A percentile compares a stretch with the other conserved stretches of the same genome.
Evolutionary conservation across 2,329 filamentous ascomycete genomes (phyloP).

Genomic region (Claviceps fusiformis): DNA sequence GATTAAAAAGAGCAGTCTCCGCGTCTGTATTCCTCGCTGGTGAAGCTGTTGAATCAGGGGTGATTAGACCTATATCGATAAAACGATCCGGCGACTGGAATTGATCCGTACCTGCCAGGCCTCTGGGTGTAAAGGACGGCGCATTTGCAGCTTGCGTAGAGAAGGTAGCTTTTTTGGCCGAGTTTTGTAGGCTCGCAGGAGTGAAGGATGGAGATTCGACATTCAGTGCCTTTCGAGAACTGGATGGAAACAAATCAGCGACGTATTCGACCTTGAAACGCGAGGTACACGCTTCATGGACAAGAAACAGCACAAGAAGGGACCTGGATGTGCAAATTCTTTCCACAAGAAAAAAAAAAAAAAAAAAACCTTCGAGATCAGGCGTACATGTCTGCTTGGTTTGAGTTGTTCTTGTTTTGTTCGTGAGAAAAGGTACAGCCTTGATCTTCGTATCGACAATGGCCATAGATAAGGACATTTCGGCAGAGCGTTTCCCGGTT

Average conservation of each 20-base stretch:
- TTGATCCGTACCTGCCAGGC: slow-evolving; percentile 26
- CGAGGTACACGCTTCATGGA: neutral
- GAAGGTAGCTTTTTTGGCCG: slow-evolving; percentile 59
- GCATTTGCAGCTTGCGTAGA: slow-evolving; percentile 85
- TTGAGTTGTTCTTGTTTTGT: slow-evolving; percentile 40
- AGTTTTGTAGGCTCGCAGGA: slow-evolving; percentile 38
- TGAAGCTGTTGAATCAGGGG: slow-evolving; percentile 11
- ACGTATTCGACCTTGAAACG: neutral
- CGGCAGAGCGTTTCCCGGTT: slow-evolving; percentile 85
- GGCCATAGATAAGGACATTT: slow-evolving; percentile 86
- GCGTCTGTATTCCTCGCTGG: slow-evolving; percentile 27
- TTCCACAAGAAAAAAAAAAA: too few species aligned
- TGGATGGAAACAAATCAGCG: slow-evolving; percentile 11
- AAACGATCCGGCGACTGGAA: neutral
- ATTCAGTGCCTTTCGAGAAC: slow-evolving; percentile 66
- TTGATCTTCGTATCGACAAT: slow-evolving; percentile 83
- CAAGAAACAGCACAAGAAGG: neutral
- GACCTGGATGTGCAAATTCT: neutral
- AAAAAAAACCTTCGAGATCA: neutral
- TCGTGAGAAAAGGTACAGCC: slow-evolving; percentile 89
- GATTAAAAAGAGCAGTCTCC: slow-evolving; percentile 38
- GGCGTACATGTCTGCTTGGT: slow-evolving; percentile 38
- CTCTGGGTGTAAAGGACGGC: slow-evolving; percentile 69
- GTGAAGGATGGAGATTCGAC: slow-evolving; percentile 96
- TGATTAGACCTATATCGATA: neutral